phyloP scores from a whole-genome alignment of 179 eudicot genomes.

The Beta macrorhiza region DNA sequence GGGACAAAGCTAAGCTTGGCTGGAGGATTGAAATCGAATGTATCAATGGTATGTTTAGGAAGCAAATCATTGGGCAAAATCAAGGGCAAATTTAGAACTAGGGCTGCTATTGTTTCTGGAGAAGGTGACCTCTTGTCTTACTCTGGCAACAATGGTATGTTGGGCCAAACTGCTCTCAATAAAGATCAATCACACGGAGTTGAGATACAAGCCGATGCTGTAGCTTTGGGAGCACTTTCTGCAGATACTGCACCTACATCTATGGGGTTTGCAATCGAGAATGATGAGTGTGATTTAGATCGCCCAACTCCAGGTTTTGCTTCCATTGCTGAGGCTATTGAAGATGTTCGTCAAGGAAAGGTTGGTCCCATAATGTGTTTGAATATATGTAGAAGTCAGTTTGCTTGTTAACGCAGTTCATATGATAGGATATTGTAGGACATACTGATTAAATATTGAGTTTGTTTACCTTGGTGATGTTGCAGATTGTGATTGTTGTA shows the following conservation, averaged over 20 bases:
- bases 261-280: constrained; percentile 41
- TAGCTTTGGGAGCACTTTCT: constrained; percentile 56
- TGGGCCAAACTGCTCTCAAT: constrained; percentile 20
- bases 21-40: constrained; percentile 39
- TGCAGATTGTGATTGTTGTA: constrained; percentile 80
- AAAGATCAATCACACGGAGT: constrained; percentile 41
- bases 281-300: constrained; percentile 65
- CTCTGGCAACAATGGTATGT: constrained; percentile 30
- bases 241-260: constrained; percentile 59
- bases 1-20: constrained; percentile 33
- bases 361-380: constrained; percentile 34
- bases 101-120: constrained; percentile 52
- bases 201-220: constrained; percentile 55
- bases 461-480: constrained; percentile 14
- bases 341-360: constrained; percentile 88
- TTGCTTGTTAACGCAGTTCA: no score
- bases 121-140: constrained; percentile 49
- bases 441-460: neutral
- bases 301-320: constrained; percentile 71
- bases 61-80: constrained; percentile 29
- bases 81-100: constrained; percentile 37
- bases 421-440: neutral
- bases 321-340: constrained; percentile 78
- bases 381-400: neutral
- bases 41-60: constrained; percentile 31